Evolutionary conservation across 345 rosid genomes (phyloP).

Genomic region (Sonneratia alba): DNA sequence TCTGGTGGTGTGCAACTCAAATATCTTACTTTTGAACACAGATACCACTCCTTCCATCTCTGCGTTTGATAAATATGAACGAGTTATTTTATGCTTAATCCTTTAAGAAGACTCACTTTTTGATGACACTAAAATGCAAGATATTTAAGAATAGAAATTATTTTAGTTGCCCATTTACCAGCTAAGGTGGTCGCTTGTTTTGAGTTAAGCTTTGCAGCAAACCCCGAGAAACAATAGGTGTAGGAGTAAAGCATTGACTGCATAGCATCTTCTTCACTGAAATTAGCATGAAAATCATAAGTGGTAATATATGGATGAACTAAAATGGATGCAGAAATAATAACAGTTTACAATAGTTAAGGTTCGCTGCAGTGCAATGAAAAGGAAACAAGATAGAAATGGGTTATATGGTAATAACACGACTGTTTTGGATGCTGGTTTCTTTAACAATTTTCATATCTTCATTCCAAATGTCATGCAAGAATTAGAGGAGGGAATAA

Average conservation of each 20-base stretch:
- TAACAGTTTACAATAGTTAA: background rate
- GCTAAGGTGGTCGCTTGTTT: conserved; percentile 44
- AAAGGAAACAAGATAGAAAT: background rate
- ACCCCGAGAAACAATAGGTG: conserved; percentile 55
- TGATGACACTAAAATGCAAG: background rate
- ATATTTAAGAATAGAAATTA: background rate
- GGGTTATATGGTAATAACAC: background rate
- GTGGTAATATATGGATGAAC: background rate
- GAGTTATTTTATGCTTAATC: background rate
- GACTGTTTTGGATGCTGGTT: background rate
- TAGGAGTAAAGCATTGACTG: conserved; percentile 51
- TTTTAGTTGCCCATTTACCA: conserved; percentile 19
- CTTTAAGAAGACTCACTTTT: background rate
- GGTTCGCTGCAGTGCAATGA: background rate
- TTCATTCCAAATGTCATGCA: background rate
- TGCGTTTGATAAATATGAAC: conserved; percentile 14
- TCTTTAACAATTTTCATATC: background rate
- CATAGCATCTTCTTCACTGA: conserved; percentile 48
- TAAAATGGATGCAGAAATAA: background rate
- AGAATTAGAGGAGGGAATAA: background rate
- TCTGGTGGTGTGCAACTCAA: conserved; percentile 57
- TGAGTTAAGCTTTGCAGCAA: conserved; percentile 41
- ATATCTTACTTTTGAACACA: conserved; percentile 35
- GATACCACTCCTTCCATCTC: conserved; percentile 44
- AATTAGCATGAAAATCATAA: background rate